A percentile compares a stretch with the other conserved stretches of the same genome.
Conservation (phyloP, 1,139 yeast genomes). For the Candida tropicalis region DNA sequence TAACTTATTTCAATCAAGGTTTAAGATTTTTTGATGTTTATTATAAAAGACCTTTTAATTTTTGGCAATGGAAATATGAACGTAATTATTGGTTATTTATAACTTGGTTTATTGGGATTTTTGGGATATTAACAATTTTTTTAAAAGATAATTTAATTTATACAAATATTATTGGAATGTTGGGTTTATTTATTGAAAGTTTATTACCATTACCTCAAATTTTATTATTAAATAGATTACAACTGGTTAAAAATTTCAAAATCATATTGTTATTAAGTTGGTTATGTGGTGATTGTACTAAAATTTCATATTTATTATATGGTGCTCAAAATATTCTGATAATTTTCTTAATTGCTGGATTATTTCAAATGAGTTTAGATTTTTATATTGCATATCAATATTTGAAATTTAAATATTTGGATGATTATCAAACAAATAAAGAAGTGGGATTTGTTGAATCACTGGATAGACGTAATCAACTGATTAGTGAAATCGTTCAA, state of each 20-base stretch:
- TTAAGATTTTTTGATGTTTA: slow-evolving; percentile 69
- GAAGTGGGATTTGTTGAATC: neutral
- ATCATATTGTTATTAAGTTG: slow-evolving; percentile 75
- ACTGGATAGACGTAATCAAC: slow-evolving; percentile 2
- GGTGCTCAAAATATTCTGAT: slow-evolving; percentile 72
- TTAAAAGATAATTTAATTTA: slow-evolving; percentile 44
- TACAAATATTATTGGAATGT: slow-evolving; percentile 65
- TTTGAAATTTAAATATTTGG: slow-evolving; percentile 47
- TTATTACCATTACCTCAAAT: slow-evolving; percentile 88
- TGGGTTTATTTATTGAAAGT: slow-evolving; percentile 80
- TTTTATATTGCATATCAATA: slow-evolving; percentile 76
- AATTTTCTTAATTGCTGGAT: slow-evolving; percentile 75
- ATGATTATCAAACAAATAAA: neutral
- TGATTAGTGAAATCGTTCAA: slow-evolving; percentile 15
- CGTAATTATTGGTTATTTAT: slow-evolving; percentile 69
- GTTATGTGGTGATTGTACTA: slow-evolving; percentile 86
- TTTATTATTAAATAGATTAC: slow-evolving; percentile 64
- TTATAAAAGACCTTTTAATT: slow-evolving; percentile 62
- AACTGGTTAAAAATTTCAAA: slow-evolving; percentile 78
- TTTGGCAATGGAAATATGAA: slow-evolving; percentile 86
- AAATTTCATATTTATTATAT: slow-evolving; percentile 68
- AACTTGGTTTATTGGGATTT: slow-evolving; percentile 41
- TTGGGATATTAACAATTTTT: slow-evolving; percentile 47
- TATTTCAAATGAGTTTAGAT: slow-evolving; percentile 80
- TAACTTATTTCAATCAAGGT: slow-evolving; percentile 25